These are phyloP conservation scores for Phytophthora uliginosa DNA, from an alignment of 352 stramenopile genomes.

Conservation along the genomic window DNA sequence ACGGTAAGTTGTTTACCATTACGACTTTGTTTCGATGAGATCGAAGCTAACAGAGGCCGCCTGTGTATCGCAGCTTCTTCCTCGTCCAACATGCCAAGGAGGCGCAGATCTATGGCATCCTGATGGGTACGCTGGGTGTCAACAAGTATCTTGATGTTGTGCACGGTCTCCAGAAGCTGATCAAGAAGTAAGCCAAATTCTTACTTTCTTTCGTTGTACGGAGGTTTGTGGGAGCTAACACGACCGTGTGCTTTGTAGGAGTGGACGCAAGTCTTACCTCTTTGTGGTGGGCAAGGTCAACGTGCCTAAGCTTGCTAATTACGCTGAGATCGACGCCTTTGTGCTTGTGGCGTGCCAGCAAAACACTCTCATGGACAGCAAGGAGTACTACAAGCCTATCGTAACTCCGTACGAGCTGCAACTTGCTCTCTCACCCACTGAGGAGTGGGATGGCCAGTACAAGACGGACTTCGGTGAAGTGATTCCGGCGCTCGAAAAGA, in stretches of 20 bases:
- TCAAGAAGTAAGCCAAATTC: conserved; percentile 74
- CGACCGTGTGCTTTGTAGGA: conserved; percentile 53
- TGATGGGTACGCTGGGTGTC: conserved; percentile 96
- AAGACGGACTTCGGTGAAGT: conserved; percentile 90
- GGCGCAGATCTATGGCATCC: conserved; percentile 96
- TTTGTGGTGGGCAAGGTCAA: conserved; percentile 99
- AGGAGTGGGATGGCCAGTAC: conserved; percentile 92
- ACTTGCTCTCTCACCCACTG: conserved; percentile 88
- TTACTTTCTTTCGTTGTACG: not conserved
- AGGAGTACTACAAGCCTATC: conserved; percentile 93
- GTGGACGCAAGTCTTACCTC: conserved; percentile 95
- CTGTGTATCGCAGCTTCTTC: conserved; percentile 54
- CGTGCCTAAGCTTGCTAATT: conserved; percentile 98
- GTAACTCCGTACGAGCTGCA: conserved; percentile 97
- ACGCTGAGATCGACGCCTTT: conserved; percentile 98
- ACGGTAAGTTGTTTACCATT: conserved; percentile 32
- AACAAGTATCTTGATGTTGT: conserved; percentile 95
- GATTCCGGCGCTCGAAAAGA: conserved; percentile 62
- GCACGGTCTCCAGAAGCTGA: conserved; percentile 85
- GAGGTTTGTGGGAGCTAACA: not conserved
- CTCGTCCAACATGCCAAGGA: conserved; percentile 95
- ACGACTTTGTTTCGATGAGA: not conserved
- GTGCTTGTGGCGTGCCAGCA: conserved; percentile 97
- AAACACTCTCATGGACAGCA: conserved; percentile 95
- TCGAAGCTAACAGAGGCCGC: too few relatives aligned